These are phyloP conservation scores for Phylloporus sp. DNA, from an alignment of 768 basidiomycete genomes.

Conservation along the genomic window DNA sequence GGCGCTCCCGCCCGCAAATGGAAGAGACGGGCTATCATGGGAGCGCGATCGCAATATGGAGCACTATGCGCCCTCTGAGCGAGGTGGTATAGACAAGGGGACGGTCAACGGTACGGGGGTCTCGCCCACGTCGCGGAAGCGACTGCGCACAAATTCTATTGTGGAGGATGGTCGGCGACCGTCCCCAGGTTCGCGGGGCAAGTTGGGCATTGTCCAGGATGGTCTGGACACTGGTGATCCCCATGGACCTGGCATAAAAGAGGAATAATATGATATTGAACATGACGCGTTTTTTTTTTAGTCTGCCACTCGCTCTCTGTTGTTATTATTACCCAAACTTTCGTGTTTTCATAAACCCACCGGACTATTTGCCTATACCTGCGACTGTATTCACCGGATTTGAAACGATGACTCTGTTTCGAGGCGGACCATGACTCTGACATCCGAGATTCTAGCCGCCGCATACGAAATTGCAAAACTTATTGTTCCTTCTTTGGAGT, in stretches of 20 bases:
- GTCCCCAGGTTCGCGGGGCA: conserved; percentile 18
- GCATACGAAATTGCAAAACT: neutral
- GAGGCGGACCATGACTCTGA: no score
- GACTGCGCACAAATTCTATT: conserved; percentile 22
- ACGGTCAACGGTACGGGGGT: conserved; percentile 15
- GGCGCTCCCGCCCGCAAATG: conserved; percentile 25
- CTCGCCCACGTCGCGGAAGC: conserved; percentile 28
- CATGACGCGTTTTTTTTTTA: neutral
- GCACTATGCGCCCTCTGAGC: conserved; percentile 29
- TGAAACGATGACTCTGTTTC: neutral
- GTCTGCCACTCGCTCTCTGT: neutral
- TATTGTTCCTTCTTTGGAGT: neutral
- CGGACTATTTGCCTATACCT: neutral
- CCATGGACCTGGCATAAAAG: conserved; percentile 24
- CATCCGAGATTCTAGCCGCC: no score
- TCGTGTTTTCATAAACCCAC: neutral
- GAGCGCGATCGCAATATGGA: conserved; percentile 30
- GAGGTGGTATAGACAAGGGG: conserved; percentile 21
- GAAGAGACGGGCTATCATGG: conserved; percentile 29
- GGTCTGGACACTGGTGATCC: conserved; percentile 12
- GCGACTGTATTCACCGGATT: neutral
- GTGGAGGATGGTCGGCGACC: conserved; percentile 17
- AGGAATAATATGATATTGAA: conserved; percentile 22
- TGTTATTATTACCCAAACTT: neutral
- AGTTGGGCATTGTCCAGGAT: conserved; percentile 15